A percentile compares a stretch with the other conserved stretches of the same genome.
These are phyloP conservation scores for Sequoia sempervirens DNA, from an alignment of 75 land plant species.

Conservation along the genomic window DNA sequence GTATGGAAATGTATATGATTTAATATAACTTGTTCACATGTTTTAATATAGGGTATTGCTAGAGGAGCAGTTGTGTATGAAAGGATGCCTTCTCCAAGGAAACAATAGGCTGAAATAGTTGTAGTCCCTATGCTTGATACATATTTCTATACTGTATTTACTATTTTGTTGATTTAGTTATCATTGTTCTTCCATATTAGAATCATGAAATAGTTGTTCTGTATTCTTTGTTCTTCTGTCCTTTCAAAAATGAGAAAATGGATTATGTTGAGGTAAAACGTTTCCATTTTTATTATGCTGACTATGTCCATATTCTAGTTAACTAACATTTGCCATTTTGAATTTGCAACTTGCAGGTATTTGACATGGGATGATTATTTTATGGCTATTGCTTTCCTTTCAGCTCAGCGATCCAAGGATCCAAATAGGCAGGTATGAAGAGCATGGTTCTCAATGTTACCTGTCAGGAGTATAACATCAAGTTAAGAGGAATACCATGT, in stretches of 20 bases:
- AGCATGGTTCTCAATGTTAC: neutral
- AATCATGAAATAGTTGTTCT: neutral
- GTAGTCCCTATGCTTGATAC: neutral
- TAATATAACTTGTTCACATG: neutral
- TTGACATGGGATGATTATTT: conserved; percentile 98
- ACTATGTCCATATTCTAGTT: neutral
- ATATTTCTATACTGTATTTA: neutral
- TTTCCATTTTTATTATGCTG: neutral
- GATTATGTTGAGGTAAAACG: neutral
- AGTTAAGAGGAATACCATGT: neutral
- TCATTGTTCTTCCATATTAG: neutral
- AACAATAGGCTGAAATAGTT: neutral
- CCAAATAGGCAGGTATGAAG: conserved; percentile 83
- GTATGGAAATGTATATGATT: neutral
- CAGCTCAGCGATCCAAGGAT: conserved; percentile 93
- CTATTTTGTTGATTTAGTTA: neutral
- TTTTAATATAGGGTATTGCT: neutral
- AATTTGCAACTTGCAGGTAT: conserved; percentile 45
- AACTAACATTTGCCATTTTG: neutral
- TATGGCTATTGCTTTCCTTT: conserved; percentile 94
- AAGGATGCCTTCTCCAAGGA: neutral
- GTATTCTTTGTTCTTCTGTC: neutral
- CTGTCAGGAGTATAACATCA: neutral
- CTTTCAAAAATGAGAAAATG: neutral
- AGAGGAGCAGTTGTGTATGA: neutral